A percentile compares a stretch with the other conserved stretches of the same genome.
These are phyloP conservation scores for Prototheca stagnorum DNA, from an alignment of 163 green algal species.

Conservation along the genomic window DNA sequence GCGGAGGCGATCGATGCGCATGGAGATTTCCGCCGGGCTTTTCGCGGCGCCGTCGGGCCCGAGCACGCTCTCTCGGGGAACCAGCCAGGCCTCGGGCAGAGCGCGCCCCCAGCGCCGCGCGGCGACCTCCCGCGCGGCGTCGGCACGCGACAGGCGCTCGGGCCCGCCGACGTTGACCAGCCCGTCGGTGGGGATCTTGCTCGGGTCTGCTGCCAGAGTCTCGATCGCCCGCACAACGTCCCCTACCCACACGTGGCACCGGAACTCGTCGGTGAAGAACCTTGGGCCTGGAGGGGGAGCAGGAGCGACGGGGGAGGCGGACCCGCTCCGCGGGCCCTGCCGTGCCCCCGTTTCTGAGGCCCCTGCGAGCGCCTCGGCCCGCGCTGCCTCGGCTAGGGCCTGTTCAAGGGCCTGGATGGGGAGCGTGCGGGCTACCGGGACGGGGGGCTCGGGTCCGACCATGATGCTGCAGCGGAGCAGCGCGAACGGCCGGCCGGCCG, in stretches of 20 bases:
- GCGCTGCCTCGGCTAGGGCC: background rate
- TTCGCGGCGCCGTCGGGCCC: no score
- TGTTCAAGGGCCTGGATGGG: background rate
- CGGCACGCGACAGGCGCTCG: background rate
- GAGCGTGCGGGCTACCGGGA: background rate
- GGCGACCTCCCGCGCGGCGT: no score
- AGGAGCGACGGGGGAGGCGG: no score
- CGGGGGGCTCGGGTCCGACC: background rate
- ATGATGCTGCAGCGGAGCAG: background rate
- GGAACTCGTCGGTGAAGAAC: constrained; percentile 1
- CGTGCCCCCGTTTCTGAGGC: no score
- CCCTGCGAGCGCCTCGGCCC: no score
- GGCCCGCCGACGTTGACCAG: constrained; percentile 1
- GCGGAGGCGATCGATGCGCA: no score
- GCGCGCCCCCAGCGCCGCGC: no score
- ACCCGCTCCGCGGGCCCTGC: no score
- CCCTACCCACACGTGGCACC: background rate
- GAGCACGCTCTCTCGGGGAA: no score
- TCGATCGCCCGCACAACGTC: background rate
- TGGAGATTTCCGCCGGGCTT: no score
- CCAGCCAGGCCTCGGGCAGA: no score
- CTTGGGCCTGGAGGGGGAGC: no score
- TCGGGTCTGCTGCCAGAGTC: background rate
- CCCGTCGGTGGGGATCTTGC: background rate
- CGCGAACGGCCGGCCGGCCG: background rate